A percentile compares a stretch with the other conserved stretches of the same genome.
These are phyloP conservation scores for Lentinula detonsa DNA, from an alignment of 768 basidiomycete genomes.

Conservation along the genomic window DNA sequence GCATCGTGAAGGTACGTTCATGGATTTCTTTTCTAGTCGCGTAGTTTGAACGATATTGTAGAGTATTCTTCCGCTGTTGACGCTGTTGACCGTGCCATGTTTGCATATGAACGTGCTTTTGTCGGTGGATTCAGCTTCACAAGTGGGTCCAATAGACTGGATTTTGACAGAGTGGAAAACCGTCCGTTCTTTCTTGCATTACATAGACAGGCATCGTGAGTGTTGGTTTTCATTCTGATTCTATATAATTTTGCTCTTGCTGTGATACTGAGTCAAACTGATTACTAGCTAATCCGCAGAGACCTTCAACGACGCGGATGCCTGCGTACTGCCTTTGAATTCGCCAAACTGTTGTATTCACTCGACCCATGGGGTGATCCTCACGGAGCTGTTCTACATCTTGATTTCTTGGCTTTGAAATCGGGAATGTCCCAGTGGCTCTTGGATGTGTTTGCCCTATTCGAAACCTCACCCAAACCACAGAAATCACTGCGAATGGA, in stretches of 20 bases:
- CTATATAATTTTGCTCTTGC: neutral
- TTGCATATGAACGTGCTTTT: slow-evolving; percentile 88
- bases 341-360: slow-evolving; percentile 76
- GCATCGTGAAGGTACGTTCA: slow-evolving; percentile 72
- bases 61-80: slow-evolving; percentile 84
- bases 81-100: slow-evolving; percentile 87
- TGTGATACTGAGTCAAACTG: neutral
- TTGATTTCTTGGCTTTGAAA: slow-evolving; percentile 85
- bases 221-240: slow-evolving; percentile 16
- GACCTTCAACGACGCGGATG: slow-evolving; percentile 88
- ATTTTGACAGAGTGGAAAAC: slow-evolving; percentile 89
- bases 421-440: slow-evolving; percentile 79
- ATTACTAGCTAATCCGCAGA: slow-evolving; percentile 26
- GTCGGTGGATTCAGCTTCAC: slow-evolving; percentile 84
- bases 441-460: slow-evolving; percentile 55
- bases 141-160: slow-evolving; percentile 73
- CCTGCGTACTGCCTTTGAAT: slow-evolving; percentile 86
- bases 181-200: slow-evolving; percentile 88
- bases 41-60: slow-evolving; percentile 17
- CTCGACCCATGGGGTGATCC: slow-evolving; percentile 88
- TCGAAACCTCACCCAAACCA: slow-evolving; percentile 20
- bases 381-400: slow-evolving; percentile 75
- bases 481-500: slow-evolving; percentile 27
- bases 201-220: slow-evolving; percentile 74
- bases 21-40: neutral